Conservation (phyloP, 2,329 filamentous ascomycete genomes). For the Botrytis byssoidea region DNA sequence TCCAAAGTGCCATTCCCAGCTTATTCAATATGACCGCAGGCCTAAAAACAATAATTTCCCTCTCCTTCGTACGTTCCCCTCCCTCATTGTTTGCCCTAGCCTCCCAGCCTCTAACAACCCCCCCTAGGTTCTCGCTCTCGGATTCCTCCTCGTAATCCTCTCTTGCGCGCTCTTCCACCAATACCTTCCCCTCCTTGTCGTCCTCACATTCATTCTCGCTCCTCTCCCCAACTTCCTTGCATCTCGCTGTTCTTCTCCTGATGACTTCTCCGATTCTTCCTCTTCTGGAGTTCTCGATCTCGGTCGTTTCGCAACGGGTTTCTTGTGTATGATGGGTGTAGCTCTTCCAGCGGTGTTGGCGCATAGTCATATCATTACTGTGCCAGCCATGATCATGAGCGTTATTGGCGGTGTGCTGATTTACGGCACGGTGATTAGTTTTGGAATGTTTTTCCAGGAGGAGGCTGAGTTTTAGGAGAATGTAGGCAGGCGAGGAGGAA, state of each 20-base stretch:
- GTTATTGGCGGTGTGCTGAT: constrained; percentile 90
- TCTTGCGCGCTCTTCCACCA: constrained; percentile 93
- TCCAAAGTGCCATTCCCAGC: neutral
- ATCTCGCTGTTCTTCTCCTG: constrained; percentile 79
- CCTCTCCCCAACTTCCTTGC: constrained; percentile 97
- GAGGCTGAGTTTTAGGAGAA: constrained; percentile 48
- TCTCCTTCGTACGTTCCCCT: constrained; percentile 75
- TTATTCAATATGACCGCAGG: constrained; percentile 65
- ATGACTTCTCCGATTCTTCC: constrained; percentile 80
- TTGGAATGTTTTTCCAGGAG: constrained; percentile 97
- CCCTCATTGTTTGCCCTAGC: neutral
- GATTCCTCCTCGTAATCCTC: constrained; percentile 97
- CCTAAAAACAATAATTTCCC: constrained; percentile 97
- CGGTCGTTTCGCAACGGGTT: constrained; percentile 90
- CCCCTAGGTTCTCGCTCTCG: constrained; percentile 81
- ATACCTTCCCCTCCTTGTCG: constrained; percentile 93
- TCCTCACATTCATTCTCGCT: constrained; percentile 90
- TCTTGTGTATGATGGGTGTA: constrained; percentile 95
- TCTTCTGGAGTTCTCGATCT: constrained; percentile 87
- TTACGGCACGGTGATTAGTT: constrained; percentile 97
- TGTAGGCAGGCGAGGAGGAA: neutral
- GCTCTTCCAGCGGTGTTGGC: constrained; percentile 86
- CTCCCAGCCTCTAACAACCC: constrained; percentile 2
- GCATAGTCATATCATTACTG: constrained; percentile 77
- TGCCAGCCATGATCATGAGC: constrained; percentile 92